Evolutionary conservation across 352 stramenopile species (phyloP).

Genomic region (Globisporangium cylindrosporum): DNA sequence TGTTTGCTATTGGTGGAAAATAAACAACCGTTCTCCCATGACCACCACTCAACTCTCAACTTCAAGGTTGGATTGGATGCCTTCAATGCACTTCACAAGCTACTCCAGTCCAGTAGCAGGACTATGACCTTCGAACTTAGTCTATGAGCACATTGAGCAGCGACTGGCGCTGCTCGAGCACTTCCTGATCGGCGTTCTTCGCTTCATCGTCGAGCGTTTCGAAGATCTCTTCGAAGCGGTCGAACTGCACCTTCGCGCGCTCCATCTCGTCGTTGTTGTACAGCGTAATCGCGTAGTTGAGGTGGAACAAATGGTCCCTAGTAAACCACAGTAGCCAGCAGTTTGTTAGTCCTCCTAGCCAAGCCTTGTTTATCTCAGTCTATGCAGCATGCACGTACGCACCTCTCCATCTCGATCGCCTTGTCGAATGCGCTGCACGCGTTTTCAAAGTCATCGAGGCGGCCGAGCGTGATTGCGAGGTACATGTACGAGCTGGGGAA

Average conservation of each 20-base stretch:
- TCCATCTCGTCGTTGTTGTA: conserved; percentile 91
- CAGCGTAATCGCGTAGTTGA: conserved; percentile 88
- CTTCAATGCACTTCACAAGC: too few relatives aligned
- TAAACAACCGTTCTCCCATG: neutral
- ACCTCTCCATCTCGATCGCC: conserved; percentile 87
- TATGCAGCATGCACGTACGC: conserved; percentile 4
- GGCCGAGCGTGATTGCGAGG: conserved; percentile 85
- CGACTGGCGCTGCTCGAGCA: conserved; percentile 72
- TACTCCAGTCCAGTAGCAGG: too few relatives aligned
- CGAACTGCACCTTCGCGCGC: conserved; percentile 78
- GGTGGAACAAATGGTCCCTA: conserved; percentile 84
- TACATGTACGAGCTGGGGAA: conserved; percentile 93
- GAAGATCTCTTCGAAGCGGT: conserved; percentile 83
- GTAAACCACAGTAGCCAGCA: neutral
- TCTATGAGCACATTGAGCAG: conserved; percentile 66
- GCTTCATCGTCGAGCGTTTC: conserved; percentile 67
- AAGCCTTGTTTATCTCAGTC: neutral
- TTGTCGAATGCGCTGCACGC: conserved; percentile 91
- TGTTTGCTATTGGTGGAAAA: neutral
- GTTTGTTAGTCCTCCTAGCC: neutral
- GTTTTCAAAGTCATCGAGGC: conserved; percentile 92
- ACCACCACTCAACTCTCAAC: neutral
- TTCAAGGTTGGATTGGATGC: neutral
- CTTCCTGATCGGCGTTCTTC: conserved; percentile 57
- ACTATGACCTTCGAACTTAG: conserved; percentile 14